Evolutionary conservation across 2,329 filamentous ascomycete species (phyloP).

Genomic region (Verticillium alfalfae): DNA sequence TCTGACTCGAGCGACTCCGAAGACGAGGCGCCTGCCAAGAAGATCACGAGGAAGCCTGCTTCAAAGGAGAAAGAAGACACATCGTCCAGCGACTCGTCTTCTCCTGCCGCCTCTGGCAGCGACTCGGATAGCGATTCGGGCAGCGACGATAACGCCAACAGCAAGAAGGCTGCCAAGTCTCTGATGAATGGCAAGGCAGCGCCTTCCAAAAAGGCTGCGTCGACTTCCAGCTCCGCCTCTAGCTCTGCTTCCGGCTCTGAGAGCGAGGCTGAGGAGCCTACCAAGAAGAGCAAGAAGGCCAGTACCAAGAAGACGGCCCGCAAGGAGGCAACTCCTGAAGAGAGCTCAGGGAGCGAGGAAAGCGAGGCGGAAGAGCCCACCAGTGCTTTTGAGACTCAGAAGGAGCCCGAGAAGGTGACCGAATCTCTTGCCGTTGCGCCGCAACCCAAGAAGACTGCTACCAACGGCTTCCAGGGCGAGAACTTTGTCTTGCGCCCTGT

Average conservation of each 20-base stretch:
- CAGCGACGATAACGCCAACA: slow-evolving; percentile 15
- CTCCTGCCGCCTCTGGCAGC: slow-evolving; percentile 13
- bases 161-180: slow-evolving; percentile 12
- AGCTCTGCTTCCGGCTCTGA: background rate
- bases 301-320: background rate
- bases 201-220: background rate
- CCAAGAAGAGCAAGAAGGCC: background rate
- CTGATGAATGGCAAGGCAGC: slow-evolving; percentile 1
- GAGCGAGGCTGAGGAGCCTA: background rate
- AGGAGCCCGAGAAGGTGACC: slow-evolving; percentile 20
- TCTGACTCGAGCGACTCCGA: slow-evolving; percentile 20
- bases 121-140: slow-evolving; percentile 17
- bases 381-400: slow-evolving; percentile 10
- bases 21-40: slow-evolving; percentile 15
- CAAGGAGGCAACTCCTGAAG: slow-evolving; percentile 11
- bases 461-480: slow-evolving; percentile 41
- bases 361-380: slow-evolving; percentile 11
- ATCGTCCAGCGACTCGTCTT: slow-evolving; percentile 1
- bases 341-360: slow-evolving; percentile 19
- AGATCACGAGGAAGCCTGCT: slow-evolving; percentile 3
- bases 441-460: slow-evolving; percentile 24
- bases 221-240: background rate
- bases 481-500: slow-evolving; percentile 50
- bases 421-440: slow-evolving; percentile 27
- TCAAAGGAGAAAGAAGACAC: slow-evolving; percentile 4